Evolutionary conservation across 805 yeast genomes (phyloP).

Genomic region (Blastobotrys robertii): DNA sequence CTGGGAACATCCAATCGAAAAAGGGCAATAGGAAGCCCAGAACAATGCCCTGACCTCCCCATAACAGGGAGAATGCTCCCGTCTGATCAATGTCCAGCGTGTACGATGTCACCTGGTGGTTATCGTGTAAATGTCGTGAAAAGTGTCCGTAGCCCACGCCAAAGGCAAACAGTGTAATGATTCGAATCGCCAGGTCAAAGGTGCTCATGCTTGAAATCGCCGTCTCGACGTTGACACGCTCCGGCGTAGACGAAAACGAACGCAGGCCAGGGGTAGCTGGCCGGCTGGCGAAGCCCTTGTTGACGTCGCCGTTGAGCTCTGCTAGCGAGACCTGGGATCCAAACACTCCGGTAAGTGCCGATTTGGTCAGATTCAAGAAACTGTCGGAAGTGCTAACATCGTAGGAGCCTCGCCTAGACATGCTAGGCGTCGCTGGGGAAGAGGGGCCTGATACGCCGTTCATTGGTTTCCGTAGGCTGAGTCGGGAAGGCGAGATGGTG

Average conservation of each 20-base stretch:
- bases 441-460: no score
- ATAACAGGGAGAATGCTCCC: conserved; percentile 17
- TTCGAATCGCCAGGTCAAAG: conserved; percentile 10
- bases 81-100: conserved; percentile 17
- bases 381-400: conserved; percentile 8
- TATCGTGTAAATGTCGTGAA: conserved; percentile 22
- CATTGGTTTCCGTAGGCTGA: no score
- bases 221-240: no score
- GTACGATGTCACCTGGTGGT: conserved; percentile 18
- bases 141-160: conserved; percentile 26
- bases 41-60: conserved; percentile 24
- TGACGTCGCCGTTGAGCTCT: conserved; percentile 27
- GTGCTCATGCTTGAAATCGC: conserved; percentile 6
- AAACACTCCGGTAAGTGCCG: conserved; percentile 30
- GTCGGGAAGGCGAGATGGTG: no score
- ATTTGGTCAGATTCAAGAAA: conserved; percentile 20
- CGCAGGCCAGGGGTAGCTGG: neutral
- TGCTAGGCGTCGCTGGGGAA: neutral
- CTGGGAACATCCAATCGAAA: conserved; percentile 20
- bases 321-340: conserved; percentile 30
- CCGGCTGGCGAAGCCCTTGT: neutral
- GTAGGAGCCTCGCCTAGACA: neutral
- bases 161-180: conserved; percentile 16
- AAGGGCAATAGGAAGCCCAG: conserved; percentile 23
- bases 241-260: neutral